These are phyloP conservation scores for Talaromyces proteolyticus DNA, from an alignment of 495 filamentous ascomycete species.

Conservation along the genomic window DNA sequence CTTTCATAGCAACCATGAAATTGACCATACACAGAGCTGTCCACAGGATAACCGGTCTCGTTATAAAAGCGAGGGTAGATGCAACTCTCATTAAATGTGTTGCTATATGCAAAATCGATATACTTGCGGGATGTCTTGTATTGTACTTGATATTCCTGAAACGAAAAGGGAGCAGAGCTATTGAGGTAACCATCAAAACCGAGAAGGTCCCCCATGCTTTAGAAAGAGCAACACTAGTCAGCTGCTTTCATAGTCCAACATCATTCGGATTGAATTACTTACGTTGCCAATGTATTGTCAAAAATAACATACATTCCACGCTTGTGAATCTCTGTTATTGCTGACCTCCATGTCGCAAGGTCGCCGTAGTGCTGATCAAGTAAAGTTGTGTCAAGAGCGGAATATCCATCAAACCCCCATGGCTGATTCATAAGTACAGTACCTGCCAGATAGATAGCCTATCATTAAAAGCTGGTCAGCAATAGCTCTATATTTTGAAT, in stretches of 20 bases:
- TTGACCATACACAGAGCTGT: conserved; percentile 33
- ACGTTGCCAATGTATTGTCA: conserved; percentile 69
- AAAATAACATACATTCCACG: conserved; percentile 67
- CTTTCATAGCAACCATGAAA: conserved; percentile 60
- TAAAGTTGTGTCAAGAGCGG: conserved; percentile 63
- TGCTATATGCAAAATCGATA: conserved; percentile 57
- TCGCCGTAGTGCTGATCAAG: conserved; percentile 65
- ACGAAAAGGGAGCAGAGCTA: conserved; percentile 53
- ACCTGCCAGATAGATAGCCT: conserved; percentile 67
- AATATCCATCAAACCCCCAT: conserved; percentile 64
- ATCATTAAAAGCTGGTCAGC: conserved; percentile 3
- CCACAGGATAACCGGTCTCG: conserved; percentile 51
- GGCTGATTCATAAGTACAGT: conserved; percentile 65
- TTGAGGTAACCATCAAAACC: conserved; percentile 65
- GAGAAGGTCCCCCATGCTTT: conserved; percentile 62
- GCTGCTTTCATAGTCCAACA: background rate
- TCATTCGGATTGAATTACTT: conserved; percentile 18
- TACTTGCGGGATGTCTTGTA: conserved; percentile 57
- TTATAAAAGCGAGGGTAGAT: conserved; percentile 63
- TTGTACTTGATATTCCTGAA: conserved; percentile 48
- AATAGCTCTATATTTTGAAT: background rate
- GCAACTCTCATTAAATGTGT: conserved; percentile 53
- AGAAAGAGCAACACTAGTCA: background rate
- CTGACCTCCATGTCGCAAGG: conserved; percentile 56
- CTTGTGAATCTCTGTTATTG: conserved; percentile 58